Conservation (phyloP, 2,329 filamentous ascomycete species). For the Colletotrichum tofieldiae region DNA sequence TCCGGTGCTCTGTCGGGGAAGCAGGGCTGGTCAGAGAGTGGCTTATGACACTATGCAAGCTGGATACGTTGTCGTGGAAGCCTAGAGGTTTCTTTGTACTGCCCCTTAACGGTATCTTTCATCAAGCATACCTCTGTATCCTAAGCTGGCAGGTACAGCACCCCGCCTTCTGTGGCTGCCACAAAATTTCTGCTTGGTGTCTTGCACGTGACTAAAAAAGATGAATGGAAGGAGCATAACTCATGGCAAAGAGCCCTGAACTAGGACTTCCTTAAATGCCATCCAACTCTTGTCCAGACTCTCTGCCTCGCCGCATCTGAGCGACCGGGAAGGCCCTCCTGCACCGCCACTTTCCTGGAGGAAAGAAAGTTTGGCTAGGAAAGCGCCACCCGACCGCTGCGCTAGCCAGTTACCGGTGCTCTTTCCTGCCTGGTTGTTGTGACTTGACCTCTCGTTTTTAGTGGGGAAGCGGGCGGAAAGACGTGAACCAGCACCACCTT, state of each 20-base stretch:
- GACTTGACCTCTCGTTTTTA: slow-evolving; percentile 17
- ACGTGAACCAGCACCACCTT: slow-evolving; percentile 9
- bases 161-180: slow-evolving; percentile 25
- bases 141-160: background rate
- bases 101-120: slow-evolving; percentile 4
- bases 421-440: slow-evolving; percentile 1
- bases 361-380: slow-evolving; percentile 11
- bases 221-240: background rate
- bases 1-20: background rate
- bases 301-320: slow-evolving; percentile 10
- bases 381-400: slow-evolving; percentile 21
- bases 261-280: background rate
- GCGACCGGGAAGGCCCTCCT: background rate
- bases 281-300: background rate
- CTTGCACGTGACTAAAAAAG: background rate
- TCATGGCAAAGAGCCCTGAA: background rate
- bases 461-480: slow-evolving; percentile 22
- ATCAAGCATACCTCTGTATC: background rate
- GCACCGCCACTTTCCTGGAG: slow-evolving; percentile 26
- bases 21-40: slow-evolving; percentile 9
- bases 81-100: background rate
- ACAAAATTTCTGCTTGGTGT: slow-evolving; percentile 11
- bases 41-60: slow-evolving; percentile 6
- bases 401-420: slow-evolving; percentile 12
- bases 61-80: background rate